Conservation (phyloP, 345 rosid species). For the Pelargonium nanum region DNA sequence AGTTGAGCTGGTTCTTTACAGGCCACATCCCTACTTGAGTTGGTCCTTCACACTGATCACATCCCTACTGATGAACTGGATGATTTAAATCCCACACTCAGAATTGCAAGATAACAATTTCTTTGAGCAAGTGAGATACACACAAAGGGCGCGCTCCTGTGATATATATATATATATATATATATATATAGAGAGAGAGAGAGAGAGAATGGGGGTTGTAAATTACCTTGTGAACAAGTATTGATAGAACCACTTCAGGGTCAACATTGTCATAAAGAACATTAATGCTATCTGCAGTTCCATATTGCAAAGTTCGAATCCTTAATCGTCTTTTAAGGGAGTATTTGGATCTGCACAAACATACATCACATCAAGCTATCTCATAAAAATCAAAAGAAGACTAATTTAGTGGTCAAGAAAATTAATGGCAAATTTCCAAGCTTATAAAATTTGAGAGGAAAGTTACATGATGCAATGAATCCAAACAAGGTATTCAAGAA, state of each 20-base stretch:
- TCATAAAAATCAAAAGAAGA: neutral
- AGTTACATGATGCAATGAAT: neutral
- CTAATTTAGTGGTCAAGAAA: neutral
- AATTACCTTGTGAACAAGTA: slow-evolving; percentile 87
- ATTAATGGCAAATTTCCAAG: neutral
- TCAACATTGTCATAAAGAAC: slow-evolving; percentile 83
- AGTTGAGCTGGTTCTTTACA: too few relatives aligned
- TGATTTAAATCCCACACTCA: too few relatives aligned
- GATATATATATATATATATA: neutral
- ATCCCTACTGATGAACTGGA: too few relatives aligned
- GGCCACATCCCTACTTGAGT: too few relatives aligned
- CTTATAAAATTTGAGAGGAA: neutral
- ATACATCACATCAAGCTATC: slow-evolving; percentile 16
- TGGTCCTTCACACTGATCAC: too few relatives aligned
- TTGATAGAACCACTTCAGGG: slow-evolving; percentile 69
- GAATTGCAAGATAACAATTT: too few relatives aligned
- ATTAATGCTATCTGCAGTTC: slow-evolving; percentile 56
- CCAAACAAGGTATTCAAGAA: neutral
- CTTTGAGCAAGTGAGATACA: too few relatives aligned
- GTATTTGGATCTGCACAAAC: slow-evolving; percentile 45
- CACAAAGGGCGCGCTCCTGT: too few relatives aligned
- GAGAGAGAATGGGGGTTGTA: slow-evolving; percentile 6
- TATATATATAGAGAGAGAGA: neutral
- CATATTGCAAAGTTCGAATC: slow-evolving; percentile 77
- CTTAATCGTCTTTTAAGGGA: slow-evolving; percentile 75